These are phyloP conservation scores for Zygosaccharomyces pseudobailii DNA, from an alignment of 1,139 yeast genomes.

Conservation along the genomic window DNA sequence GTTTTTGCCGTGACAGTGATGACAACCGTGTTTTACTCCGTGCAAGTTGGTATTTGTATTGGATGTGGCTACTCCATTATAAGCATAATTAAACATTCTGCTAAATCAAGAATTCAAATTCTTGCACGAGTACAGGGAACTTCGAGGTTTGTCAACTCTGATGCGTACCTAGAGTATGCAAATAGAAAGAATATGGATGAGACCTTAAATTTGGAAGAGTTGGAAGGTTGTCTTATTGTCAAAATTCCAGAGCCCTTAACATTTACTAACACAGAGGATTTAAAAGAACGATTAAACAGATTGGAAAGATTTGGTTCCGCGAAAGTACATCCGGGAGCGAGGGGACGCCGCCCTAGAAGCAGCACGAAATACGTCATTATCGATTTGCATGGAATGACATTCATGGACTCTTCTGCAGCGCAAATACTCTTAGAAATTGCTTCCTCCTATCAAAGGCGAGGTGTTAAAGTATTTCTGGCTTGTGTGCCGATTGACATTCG, in stretches of 20 bases:
- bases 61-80: conserved; percentile 79
- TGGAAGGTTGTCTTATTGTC: conserved; percentile 81
- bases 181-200: conserved; percentile 8
- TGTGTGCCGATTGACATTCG: conserved; percentile 48
- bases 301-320: conserved; percentile 84
- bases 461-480: conserved; percentile 59
- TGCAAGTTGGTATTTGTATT: conserved; percentile 83
- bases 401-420: conserved; percentile 82
- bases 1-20: conserved; percentile 69
- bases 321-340: conserved; percentile 77
- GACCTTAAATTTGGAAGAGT: conserved; percentile 49
- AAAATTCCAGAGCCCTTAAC: conserved; percentile 91
- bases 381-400: conserved; percentile 83
- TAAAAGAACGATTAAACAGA: conserved; percentile 67
- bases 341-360: conserved; percentile 47
- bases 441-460: conserved; percentile 48
- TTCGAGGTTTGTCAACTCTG: conserved; percentile 72
- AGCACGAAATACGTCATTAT: conserved; percentile 68
- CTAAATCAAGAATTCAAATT: conserved; percentile 84
- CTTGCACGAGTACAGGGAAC: conserved; percentile 80
- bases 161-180: conserved; percentile 37
- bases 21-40: conserved; percentile 74
- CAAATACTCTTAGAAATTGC: conserved; percentile 65
- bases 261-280: conserved; percentile 83
- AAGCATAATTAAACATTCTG: conserved; percentile 78